These are phyloP conservation scores for Globisporangium paddicum DNA, from an alignment of 352 stramenopile genomes.

Conservation along the genomic window DNA sequence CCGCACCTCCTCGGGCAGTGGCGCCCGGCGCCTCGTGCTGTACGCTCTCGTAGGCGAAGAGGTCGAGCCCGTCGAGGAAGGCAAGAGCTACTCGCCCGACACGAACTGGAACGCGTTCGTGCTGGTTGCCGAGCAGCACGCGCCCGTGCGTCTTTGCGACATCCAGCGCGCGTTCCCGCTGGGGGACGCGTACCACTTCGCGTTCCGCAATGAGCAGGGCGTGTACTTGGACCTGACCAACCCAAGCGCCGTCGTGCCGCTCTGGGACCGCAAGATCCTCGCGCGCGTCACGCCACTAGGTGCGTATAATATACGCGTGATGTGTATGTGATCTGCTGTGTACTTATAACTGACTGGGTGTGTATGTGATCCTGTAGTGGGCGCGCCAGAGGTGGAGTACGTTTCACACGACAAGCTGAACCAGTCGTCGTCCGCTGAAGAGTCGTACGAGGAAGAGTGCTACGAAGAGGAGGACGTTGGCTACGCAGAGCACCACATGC, in stretches of 20 bases:
- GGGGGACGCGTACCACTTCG: constrained; percentile 62
- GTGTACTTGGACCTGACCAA: constrained; percentile 72
- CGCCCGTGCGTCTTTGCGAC: constrained; percentile 39
- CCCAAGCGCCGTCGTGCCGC: constrained; percentile 54
- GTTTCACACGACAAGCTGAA: constrained; percentile 7
- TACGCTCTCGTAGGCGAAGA: constrained; percentile 69
- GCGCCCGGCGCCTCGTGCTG: constrained; percentile 33
- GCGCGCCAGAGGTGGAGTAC: constrained; percentile 41
- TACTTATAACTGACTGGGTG: not conserved
- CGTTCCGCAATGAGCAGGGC: constrained; percentile 67
- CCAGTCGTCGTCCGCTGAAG: not conserved
- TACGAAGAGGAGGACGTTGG: not conserved
- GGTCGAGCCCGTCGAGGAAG: constrained; percentile 43
- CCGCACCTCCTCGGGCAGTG: constrained; percentile 4
- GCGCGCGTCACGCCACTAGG: constrained; percentile 55
- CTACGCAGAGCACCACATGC: constrained; percentile 9
- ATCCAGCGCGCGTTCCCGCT: constrained; percentile 72
- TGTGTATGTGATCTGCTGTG: not conserved
- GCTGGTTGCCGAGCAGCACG: constrained; percentile 18
- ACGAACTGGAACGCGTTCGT: constrained; percentile 75
- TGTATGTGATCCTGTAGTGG: constrained; percentile 16
- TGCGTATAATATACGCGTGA: constrained; percentile 5
- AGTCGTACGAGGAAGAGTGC: not conserved
- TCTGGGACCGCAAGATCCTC: constrained; percentile 65
- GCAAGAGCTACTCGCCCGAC: constrained; percentile 37